Evolutionary conservation across 106 monocot genomes (phyloP).

Genomic region (Dactylorhiza incarnata): DNA sequence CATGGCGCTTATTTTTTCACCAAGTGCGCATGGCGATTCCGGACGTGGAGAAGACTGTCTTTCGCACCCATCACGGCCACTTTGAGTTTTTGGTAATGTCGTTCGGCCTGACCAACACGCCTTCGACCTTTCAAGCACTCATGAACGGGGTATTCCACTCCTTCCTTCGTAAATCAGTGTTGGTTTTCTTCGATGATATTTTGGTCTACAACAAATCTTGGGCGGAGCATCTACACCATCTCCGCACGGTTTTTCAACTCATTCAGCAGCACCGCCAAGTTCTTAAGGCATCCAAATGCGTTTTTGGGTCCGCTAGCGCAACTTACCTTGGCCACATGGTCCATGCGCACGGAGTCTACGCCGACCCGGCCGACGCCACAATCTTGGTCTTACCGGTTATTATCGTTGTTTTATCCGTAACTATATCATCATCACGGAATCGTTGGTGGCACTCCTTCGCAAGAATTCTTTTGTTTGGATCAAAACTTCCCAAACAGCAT

Average conservation of each 20-base stretch:
- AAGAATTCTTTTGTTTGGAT: neutral
- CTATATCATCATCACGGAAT: neutral
- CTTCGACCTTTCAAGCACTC: constrained; percentile 9
- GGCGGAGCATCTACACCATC: no score
- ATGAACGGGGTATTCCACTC: neutral
- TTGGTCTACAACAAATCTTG: no score
- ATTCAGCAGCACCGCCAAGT: neutral
- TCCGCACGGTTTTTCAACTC: neutral
- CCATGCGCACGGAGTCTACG: neutral
- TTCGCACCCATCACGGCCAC: neutral
- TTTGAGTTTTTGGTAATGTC: constrained; percentile 5
- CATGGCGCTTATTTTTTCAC: no score
- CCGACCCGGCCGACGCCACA: neutral
- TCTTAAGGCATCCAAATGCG: neutral
- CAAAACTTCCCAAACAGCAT: neutral
- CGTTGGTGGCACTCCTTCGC: neutral
- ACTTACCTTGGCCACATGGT: neutral
- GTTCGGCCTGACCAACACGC: constrained; percentile 5
- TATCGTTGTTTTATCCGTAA: neutral
- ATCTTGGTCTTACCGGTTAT: neutral
- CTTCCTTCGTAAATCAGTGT: neutral
- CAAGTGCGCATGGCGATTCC: no score
- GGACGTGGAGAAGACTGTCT: constrained; percentile 7
- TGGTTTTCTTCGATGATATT: no score
- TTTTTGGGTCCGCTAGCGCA: neutral